phyloP scores from a whole-genome alignment of 441 rosid species.

The Corymbia citriodora region DNA sequence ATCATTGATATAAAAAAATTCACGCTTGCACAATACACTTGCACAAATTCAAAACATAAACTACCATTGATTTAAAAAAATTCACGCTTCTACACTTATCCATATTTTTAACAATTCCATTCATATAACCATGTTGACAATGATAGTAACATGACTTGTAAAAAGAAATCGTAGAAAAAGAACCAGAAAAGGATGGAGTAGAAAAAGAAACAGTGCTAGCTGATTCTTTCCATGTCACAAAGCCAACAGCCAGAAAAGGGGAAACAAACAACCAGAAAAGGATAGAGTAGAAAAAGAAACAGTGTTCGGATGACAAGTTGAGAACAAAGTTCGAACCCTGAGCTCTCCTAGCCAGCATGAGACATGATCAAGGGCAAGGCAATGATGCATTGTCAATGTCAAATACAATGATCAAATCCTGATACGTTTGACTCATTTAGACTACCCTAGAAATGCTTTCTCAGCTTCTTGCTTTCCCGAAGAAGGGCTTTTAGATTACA shows the following conservation, averaged over 20 bases:
- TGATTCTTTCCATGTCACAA: background rate
- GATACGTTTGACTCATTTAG: background rate
- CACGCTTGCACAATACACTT: too few species aligned
- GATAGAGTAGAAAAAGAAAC: too few species aligned
- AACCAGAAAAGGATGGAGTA: too few species aligned
- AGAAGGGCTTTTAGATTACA: background rate
- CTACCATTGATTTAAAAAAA: too few species aligned
- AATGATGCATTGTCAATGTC: background rate
- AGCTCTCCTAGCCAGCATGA: background rate
- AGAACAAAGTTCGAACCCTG: too few species aligned
- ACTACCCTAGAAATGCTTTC: background rate
- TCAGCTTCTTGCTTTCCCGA: background rate
- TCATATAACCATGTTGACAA: background rate
- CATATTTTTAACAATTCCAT: background rate
- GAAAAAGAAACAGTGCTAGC: background rate
- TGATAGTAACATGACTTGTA: fast-evolving
- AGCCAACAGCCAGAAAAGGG: background rate
- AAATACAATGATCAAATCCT: background rate
- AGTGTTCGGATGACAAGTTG: too few species aligned
- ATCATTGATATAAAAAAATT: background rate
- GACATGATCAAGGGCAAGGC: background rate
- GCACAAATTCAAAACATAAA: too few species aligned
- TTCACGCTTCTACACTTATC: too few species aligned
- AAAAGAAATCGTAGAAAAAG: background rate
- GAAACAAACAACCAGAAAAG: background rate